Conservation (phyloP, 306 rosid species). For the Glycyrrhiza uralensis region DNA sequence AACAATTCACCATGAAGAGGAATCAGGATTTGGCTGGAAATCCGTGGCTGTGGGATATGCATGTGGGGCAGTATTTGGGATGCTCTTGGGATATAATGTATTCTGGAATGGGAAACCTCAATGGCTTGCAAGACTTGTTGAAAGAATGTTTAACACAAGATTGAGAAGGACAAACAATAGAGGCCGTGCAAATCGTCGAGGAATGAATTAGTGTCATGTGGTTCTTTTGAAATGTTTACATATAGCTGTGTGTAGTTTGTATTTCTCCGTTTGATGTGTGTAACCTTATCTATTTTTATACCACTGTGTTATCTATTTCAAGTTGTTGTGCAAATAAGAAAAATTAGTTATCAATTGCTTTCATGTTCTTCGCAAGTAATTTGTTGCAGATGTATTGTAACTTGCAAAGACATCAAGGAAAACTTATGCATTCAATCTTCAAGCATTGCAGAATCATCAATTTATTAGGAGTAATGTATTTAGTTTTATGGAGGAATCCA, state of each 20-base stretch:
- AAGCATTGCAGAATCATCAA: no score
- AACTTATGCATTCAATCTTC: no score
- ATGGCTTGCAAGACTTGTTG: neutral
- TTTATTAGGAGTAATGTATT: no score
- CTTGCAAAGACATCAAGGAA: no score
- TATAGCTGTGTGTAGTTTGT: no score
- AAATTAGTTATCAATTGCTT: no score
- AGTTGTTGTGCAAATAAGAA: no score
- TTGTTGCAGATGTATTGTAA: no score
- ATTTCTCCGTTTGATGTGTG: neutral
- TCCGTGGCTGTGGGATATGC: slow-evolving; percentile 23
- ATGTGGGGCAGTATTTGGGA: slow-evolving; percentile 27
- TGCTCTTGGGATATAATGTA: slow-evolving; percentile 9
- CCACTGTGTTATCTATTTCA: no score
- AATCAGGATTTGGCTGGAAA: slow-evolving; percentile 30
- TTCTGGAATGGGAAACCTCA: neutral
- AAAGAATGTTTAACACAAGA: neutral
- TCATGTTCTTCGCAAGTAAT: no score
- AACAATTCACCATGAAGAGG: neutral
- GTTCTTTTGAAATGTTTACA: no score
- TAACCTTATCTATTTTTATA: neutral
- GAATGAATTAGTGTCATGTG: neutral
- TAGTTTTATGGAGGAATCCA: no score
- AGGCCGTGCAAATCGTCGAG: neutral
- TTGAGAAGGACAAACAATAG: neutral